phyloP scores from a whole-genome alignment of 352 stramenopile genomes.

The Pythium pyrilobum region DNA sequence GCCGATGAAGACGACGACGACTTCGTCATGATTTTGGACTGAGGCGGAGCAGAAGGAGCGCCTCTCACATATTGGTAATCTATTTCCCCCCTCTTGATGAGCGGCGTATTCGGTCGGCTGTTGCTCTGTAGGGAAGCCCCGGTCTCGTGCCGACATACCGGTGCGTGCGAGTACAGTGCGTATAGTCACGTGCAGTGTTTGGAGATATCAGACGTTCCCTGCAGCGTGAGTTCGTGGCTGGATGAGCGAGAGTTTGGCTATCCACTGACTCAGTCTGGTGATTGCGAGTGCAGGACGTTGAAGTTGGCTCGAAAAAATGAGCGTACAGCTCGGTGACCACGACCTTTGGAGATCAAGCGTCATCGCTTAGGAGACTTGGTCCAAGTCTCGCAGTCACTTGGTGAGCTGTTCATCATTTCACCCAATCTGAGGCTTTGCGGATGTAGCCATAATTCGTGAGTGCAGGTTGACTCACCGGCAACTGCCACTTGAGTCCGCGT shows the following conservation, averaged over 20 bases:
- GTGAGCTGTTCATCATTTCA: neutral
- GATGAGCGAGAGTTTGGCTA: neutral
- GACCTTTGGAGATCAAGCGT: neutral
- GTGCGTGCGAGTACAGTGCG: no score
- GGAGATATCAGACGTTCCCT: no score
- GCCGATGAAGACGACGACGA: slow-evolving; percentile 12
- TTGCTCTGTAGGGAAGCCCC: no score
- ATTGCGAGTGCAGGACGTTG: neutral
- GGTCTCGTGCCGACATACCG: no score
- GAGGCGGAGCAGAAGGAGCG: neutral
- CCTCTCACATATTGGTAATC: slow-evolving; percentile 1
- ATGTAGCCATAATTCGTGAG: neutral
- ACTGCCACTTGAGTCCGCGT: no score
- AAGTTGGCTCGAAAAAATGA: neutral
- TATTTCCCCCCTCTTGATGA: slow-evolving; percentile 5
- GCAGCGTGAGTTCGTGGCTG: neutral
- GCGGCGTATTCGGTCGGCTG: no score
- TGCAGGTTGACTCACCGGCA: no score
- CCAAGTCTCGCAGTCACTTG: neutral
- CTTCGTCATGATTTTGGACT: slow-evolving; percentile 14
- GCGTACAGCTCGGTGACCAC: neutral
- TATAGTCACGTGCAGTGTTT: no score
- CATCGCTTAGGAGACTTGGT: neutral
- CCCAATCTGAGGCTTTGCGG: neutral
- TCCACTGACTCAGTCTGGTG: neutral